Conservation (phyloP, 2,329 filamentous ascomycete species). For the Cladophialophora exuberans region DNA sequence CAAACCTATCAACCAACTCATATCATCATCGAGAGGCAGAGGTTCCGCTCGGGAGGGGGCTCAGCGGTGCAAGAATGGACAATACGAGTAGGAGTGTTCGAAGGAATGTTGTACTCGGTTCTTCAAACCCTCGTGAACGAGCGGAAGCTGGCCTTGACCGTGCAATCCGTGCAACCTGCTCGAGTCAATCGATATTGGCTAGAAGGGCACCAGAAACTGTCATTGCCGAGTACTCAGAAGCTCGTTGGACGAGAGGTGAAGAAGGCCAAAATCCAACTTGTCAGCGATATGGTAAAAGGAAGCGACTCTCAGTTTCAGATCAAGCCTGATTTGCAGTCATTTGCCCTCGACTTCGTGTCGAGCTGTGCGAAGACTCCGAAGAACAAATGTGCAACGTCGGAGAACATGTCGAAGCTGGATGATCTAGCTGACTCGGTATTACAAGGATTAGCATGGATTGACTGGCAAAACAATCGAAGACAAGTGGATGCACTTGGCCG, state of each 20-base stretch:
- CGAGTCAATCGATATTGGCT: conserved; percentile 62
- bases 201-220: conserved; percentile 31
- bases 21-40: conserved; percentile 70
- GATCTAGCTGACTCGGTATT: conserved; percentile 80
- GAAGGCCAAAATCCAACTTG: conserved; percentile 61
- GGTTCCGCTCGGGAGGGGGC: conserved; percentile 66
- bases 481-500: conserved; percentile 16
- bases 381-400: not conserved
- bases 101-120: conserved; percentile 77
- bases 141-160: conserved; percentile 46
- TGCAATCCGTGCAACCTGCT: conserved; percentile 57
- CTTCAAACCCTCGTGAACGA: conserved; percentile 60
- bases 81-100: conserved; percentile 76
- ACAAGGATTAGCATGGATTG: conserved; percentile 75
- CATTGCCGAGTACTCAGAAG: conserved; percentile 30
- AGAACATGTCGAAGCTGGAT: conserved; percentile 66
- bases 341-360: conserved; percentile 19
- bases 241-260: conserved; percentile 40
- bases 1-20: conserved; percentile 61
- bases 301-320: conserved; percentile 12
- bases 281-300: conserved; percentile 20
- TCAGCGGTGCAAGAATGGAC: conserved; percentile 79
- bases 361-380: conserved; percentile 16
- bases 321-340: conserved; percentile 3
- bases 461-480: conserved; percentile 62